These are phyloP conservation scores for Meira nashicola DNA, from an alignment of 1,284 basidiomycete species.

Conservation along the genomic window DNA sequence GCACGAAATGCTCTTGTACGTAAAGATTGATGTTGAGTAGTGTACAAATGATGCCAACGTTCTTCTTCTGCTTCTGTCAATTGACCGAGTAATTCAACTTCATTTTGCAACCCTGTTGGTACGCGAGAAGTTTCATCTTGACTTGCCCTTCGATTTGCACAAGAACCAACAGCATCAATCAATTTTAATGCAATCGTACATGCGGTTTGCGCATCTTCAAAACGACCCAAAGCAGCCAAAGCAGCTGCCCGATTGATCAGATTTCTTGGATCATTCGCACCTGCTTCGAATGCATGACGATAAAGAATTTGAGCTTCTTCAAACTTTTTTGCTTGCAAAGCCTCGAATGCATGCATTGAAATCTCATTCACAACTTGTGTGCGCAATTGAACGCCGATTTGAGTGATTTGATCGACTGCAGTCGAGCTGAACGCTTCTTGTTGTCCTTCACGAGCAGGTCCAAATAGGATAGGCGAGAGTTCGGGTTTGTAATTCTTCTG, in stretches of 20 bases:
- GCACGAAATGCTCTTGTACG: neutral
- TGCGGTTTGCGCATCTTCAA: conserved; percentile 1
- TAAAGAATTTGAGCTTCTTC: neutral
- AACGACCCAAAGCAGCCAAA: neutral
- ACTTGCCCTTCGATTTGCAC: neutral
- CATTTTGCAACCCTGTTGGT: no score
- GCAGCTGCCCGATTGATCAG: conserved; percentile 3
- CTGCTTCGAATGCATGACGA: neutral
- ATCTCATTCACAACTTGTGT: neutral
- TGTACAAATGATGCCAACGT: no score
- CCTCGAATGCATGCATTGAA: neutral
- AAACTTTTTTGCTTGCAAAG: neutral
- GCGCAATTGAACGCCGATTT: no score
- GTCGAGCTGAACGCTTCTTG: no score
- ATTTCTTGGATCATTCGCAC: neutral
- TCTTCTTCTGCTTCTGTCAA: no score
- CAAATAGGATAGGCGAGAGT: no score
- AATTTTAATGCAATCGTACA: neutral
- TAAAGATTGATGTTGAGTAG: neutral
- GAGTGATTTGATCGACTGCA: no score
- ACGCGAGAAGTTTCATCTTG: no score
- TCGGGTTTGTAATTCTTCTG: no score
- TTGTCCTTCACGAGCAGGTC: no score
- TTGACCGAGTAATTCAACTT: no score
- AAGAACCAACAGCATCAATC: neutral